Base-by-base conservation (phyloP, 768 basidiomycete genomes). In the Naganishia vaughanmartiniae region DNA sequence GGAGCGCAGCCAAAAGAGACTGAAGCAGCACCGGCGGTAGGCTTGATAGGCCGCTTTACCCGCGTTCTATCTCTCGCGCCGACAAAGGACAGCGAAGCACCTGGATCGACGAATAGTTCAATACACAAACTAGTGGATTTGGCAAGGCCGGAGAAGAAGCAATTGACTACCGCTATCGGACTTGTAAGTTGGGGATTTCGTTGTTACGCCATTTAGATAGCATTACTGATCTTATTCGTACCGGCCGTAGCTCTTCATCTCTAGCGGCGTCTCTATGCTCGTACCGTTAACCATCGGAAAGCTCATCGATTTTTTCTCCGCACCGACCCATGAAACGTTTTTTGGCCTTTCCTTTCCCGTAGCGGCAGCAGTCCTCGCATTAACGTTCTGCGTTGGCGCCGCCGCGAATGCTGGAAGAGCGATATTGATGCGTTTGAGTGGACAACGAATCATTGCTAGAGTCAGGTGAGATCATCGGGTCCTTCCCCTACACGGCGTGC, bases 271-370 rank as follows among this genome's bases (percentile, higher is more conserved):
- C 26, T 90, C 92, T 4, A 90, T 97, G 88, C 90, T 89, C 73
- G 86, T 98, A 15, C 95, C 95, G 0, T 87, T 96, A 75, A 93
- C 93, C 0, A 89, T 97, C 76, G 95, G 95, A 12, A 91, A 88
- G 79, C 84, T 98, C 65, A 96, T 99, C 72, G 94, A 97, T 82
- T 93, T 90, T 83, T 98, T 96, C 81, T 73, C 76, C 0, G 83
- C 88, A 10, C 73, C 85, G 0, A 85, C 86, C 74, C 66, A 77
- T 72, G 73, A 77, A 5, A 88, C 92, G 70, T 91, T 94, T 28
- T 85, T 90, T 24, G 91, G 89, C 2, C 83, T 97, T 30, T 88
- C 90, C 0, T 83, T 91, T 21, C 89, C 88, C 73, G 87, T 91
- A 74, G 93, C 93, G 0, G 91, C 93, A 9, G 87, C 84, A 0